A percentile compares a stretch with the other conserved stretches of the same genome.
These are phyloP conservation scores for Diplotaxis tenuifolia DNA, from an alignment of 345 rosid species.

Conservation along the genomic window DNA sequence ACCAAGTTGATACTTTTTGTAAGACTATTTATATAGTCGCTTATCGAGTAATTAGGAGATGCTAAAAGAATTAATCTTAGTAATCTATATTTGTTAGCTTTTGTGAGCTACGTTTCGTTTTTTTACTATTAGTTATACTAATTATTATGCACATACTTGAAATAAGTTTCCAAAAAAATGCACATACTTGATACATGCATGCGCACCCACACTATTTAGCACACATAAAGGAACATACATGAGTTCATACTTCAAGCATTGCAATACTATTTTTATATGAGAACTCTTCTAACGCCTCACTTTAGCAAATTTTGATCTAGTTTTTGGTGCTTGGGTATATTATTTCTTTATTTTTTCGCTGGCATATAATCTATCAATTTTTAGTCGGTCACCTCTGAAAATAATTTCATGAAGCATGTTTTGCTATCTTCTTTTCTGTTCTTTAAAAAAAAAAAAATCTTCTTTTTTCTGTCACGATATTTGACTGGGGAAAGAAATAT, in stretches of 20 bases:
- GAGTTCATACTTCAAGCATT: not conserved
- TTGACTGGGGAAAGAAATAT: too few species aligned
- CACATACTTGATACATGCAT: not conserved
- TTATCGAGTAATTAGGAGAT: not conserved
- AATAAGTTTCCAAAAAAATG: not conserved
- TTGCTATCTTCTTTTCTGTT: too few species aligned
- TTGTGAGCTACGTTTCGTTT: not conserved
- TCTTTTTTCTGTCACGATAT: not conserved
- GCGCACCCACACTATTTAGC: not conserved
- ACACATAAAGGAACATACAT: not conserved
- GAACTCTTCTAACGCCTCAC: not conserved
- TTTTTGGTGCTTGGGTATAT: not conserved
- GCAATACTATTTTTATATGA: not conserved
- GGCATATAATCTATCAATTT: not conserved
- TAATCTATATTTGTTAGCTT: not conserved
- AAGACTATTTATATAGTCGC: not conserved
- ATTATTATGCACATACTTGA: too few species aligned
- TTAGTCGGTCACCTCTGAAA: not conserved
- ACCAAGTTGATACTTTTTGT: constrained; percentile 3
- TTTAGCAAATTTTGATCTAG: not conserved
- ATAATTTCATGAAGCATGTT: not conserved
- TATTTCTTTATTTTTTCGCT: not conserved
- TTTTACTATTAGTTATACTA: not conserved
- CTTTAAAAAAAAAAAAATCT: too few species aligned
- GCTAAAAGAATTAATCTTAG: not conserved